These are phyloP conservation scores for Debaryomyces sp. DNA, from an alignment of 1,139 yeast species.

Conservation along the genomic window DNA sequence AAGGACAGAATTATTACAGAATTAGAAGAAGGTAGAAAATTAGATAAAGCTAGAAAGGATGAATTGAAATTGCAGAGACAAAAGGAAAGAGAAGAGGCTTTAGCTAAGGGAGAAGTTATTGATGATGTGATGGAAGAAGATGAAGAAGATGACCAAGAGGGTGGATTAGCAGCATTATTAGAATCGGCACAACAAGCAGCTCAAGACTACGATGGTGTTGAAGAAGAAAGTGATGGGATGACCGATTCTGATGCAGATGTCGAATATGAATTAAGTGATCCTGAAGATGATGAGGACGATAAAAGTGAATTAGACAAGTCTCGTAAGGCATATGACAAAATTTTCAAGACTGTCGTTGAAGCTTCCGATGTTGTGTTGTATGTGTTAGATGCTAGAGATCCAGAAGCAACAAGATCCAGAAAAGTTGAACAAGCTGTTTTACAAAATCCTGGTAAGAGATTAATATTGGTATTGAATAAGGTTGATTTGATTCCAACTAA, in stretches of 20 bases:
- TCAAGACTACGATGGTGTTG: slow-evolving; percentile 59
- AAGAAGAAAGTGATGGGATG: slow-evolving; percentile 38
- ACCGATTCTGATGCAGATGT: slow-evolving; percentile 46
- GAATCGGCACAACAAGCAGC: slow-evolving; percentile 91
- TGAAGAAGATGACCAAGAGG: slow-evolving; percentile 47
- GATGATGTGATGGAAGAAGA: slow-evolving; percentile 43
- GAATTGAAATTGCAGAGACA: slow-evolving; percentile 48
- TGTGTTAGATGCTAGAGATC: slow-evolving; percentile 96
- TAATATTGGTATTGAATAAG: slow-evolving; percentile 84
- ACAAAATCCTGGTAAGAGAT: slow-evolving; percentile 75
- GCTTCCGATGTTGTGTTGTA: slow-evolving; percentile 88
- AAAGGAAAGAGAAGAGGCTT: slow-evolving; percentile 50
- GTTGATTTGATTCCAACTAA: slow-evolving; percentile 90
- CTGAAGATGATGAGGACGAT: slow-evolving; percentile 45
- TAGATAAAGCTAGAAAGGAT: slow-evolving; percentile 63
- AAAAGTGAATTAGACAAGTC: slow-evolving; percentile 64
- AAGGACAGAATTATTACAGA: slow-evolving; percentile 81
- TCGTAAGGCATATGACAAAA: slow-evolving; percentile 90
- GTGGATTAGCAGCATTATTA: slow-evolving; percentile 80
- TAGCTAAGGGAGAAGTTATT: slow-evolving; percentile 44
- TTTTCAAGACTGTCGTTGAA: slow-evolving; percentile 80
- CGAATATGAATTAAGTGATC: slow-evolving; percentile 43
- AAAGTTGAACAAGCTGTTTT: slow-evolving; percentile 90
- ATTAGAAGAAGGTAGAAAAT: slow-evolving; percentile 71
- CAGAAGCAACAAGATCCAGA: slow-evolving; percentile 90